Conservation (phyloP, 257 asterid species). For the Solanum sejunctum region DNA sequence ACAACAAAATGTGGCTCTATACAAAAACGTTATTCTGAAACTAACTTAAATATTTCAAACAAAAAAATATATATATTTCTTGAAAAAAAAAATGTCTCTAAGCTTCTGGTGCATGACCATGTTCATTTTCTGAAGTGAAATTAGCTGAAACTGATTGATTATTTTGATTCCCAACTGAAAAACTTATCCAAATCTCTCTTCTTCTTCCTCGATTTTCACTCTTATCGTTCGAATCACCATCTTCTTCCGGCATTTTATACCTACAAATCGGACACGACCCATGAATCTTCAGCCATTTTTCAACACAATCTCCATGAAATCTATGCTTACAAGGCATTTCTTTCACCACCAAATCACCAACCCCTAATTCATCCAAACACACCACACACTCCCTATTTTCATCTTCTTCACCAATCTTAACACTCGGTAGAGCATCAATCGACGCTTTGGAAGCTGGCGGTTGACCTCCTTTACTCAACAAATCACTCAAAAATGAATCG, state of each 20-base stretch:
- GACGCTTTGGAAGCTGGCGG: slow-evolving; percentile 73
- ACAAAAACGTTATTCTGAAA: neutral
- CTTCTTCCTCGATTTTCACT: slow-evolving; percentile 24
- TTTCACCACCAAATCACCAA: slow-evolving; percentile 25
- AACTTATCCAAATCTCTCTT: slow-evolving; percentile 41
- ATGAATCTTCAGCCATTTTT: slow-evolving; percentile 55
- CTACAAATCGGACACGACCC: slow-evolving; percentile 86
- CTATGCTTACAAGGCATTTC: slow-evolving; percentile 71
- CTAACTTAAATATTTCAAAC: neutral
- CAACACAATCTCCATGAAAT: slow-evolving; percentile 51
- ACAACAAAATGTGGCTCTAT: neutral
- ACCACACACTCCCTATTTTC: slow-evolving; percentile 33
- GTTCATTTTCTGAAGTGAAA: neutral
- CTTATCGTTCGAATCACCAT: slow-evolving; percentile 10
- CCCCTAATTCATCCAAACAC: slow-evolving; percentile 60
- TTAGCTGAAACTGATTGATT: neutral
- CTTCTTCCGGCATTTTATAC: slow-evolving; percentile 56
- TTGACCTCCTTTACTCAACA: slow-evolving; percentile 32
- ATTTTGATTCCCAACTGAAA: slow-evolving; percentile 1
- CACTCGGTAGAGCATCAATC: slow-evolving; percentile 38
- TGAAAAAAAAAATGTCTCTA: neutral
- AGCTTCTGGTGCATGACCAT: neutral
- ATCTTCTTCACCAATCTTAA: slow-evolving; percentile 15
- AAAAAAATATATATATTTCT: too few relatives aligned
- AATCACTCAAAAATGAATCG: slow-evolving; percentile 19